These are phyloP conservation scores for Thalassiosira profunda DNA, from an alignment of 108 stramenopile species.

Conservation along the genomic window DNA sequence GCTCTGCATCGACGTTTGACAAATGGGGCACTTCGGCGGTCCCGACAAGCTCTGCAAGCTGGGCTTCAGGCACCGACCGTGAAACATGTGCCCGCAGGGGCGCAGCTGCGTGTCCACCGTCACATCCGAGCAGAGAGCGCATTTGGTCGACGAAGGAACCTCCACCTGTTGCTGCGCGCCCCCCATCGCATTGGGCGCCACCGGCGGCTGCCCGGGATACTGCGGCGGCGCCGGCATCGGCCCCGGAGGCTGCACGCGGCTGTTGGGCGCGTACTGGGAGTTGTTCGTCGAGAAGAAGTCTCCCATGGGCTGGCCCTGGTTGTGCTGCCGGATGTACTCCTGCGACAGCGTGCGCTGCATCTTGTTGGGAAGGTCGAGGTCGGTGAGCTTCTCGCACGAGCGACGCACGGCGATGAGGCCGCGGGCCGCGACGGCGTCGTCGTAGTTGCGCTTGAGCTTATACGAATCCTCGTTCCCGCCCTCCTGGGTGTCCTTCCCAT, in stretches of 20 bases:
- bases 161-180: slow-evolving; percentile 52
- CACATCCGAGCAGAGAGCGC: slow-evolving; percentile 72
- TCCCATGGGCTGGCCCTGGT: slow-evolving; percentile 49
- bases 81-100: slow-evolving; percentile 94
- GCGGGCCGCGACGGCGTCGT: slow-evolving; percentile 90
- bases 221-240: slow-evolving; percentile 16
- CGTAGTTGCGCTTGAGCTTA: slow-evolving; percentile 86
- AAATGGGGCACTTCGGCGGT: slow-evolving; percentile 84
- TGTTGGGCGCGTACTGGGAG: slow-evolving; percentile 36
- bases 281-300: slow-evolving; percentile 47
- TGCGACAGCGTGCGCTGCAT: slow-evolving; percentile 89
- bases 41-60: slow-evolving; percentile 73
- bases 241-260: slow-evolving; percentile 8
- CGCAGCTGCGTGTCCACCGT: slow-evolving; percentile 91
- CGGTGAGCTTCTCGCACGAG: slow-evolving; percentile 87
- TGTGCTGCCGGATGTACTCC: slow-evolving; percentile 79
- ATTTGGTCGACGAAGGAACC: slow-evolving; percentile 81
- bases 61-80: slow-evolving; percentile 88
- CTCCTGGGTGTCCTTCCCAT: slow-evolving; percentile 24
- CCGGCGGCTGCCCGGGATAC: slow-evolving; percentile 13
- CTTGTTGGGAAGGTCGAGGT: slow-evolving; percentile 85
- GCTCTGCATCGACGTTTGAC: slow-evolving; percentile 76
- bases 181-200: background rate
- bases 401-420: slow-evolving; percentile 89
- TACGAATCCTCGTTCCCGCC: slow-evolving; percentile 56